These are phyloP conservation scores for Lanmaoa pseudosensibilis DNA, from an alignment of 768 basidiomycete species.

Conservation along the genomic window DNA sequence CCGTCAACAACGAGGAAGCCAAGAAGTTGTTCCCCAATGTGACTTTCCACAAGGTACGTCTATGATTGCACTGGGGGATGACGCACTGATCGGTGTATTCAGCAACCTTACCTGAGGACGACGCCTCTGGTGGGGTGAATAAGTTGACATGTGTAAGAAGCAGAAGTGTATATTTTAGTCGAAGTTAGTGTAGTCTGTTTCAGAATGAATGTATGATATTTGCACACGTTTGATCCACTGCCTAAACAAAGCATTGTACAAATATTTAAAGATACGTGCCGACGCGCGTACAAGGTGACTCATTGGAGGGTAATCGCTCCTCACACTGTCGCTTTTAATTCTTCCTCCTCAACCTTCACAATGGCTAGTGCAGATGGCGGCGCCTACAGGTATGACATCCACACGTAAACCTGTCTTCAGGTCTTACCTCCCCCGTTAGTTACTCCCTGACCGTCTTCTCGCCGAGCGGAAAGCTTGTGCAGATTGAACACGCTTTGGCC, in stretches of 20 bases:
- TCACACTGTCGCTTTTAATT: constrained; percentile 24
- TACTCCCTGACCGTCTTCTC: constrained; percentile 99
- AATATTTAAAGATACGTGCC: constrained; percentile 30
- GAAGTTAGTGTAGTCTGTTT: not conserved
- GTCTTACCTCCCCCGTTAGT: constrained; percentile 43
- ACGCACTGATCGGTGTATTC: constrained; percentile 1
- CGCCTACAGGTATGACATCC: constrained; percentile 61
- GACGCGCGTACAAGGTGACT: constrained; percentile 27
- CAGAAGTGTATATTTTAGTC: not conserved
- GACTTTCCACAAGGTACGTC: constrained; percentile 71
- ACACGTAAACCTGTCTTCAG: constrained; percentile 18
- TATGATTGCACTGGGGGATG: not conserved
- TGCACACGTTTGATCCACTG: constrained; percentile 18
- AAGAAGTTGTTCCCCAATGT: constrained; percentile 86
- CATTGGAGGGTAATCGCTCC: constrained; percentile 13
- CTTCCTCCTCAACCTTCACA: constrained; percentile 17
- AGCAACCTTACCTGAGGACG: constrained; percentile 85
- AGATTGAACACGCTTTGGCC: constrained; percentile 99
- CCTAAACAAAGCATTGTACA: constrained; percentile 18
- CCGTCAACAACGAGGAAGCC: constrained; percentile 84
- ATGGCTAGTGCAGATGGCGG: constrained; percentile 85
- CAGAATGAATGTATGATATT: constrained; percentile 5
- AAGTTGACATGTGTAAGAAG: not conserved
- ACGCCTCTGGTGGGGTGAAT: constrained; percentile 48
- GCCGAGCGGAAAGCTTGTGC: constrained; percentile 97